Conservation (phyloP, 192 early-diverging fungal species). For the Allomyces macrogynus region DNA sequence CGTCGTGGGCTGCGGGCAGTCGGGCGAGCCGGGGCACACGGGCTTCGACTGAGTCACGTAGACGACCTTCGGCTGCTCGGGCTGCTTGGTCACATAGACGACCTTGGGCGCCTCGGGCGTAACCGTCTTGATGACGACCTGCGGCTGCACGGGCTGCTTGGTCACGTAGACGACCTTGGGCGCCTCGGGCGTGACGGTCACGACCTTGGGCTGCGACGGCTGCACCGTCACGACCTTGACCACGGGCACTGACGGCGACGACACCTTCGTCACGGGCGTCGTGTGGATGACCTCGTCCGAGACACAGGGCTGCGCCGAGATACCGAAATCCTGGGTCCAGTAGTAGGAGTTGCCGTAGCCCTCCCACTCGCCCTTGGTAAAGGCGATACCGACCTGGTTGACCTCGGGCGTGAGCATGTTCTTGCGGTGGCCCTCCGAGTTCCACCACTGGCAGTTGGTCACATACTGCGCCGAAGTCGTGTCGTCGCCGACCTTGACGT, state of each 20-base stretch:
- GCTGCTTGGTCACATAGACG: not conserved
- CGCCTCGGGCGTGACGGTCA: not conserved
- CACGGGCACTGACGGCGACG: too few species aligned
- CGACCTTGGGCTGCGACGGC: not conserved
- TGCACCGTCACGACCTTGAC: too few species aligned
- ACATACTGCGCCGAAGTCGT: not conserved
- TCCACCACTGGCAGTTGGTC: not conserved
- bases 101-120: not conserved
- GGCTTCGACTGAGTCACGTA: not conserved
- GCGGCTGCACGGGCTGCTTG: not conserved
- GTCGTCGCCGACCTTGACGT: not conserved
- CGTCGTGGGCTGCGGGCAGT: too few species aligned
- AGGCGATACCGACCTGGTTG: not conserved
- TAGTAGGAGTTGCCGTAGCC: not conserved
- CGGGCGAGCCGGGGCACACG: too few species aligned
- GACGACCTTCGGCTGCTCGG: not conserved
- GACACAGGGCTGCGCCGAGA: not conserved
- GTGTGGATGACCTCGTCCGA: not conserved
- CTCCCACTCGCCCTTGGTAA: not conserved
- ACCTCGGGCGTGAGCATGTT: not conserved
- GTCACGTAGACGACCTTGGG: not conserved
- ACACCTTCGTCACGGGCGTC: too few species aligned
- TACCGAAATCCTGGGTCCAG: not conserved
- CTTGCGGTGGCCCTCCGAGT: not conserved
- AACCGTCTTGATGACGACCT: not conserved